phyloP scores from a whole-genome alignment of 768 basidiomycete species.

The Mycena olivaceomarginata region DNA sequence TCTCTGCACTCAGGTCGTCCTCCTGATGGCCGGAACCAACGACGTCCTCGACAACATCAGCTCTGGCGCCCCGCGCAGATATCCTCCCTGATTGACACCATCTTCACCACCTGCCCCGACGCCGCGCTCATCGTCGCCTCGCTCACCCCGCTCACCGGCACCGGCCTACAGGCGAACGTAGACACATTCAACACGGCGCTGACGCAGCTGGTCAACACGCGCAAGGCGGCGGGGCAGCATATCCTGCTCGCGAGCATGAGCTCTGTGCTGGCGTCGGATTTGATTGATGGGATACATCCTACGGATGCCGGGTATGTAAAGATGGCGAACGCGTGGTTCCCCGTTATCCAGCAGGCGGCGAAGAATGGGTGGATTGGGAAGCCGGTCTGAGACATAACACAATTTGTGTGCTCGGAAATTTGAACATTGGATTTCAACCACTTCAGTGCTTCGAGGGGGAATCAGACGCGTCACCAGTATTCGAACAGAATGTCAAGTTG shows the following conservation, averaged over 20 bases:
- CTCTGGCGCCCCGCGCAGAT: constrained; percentile 9
- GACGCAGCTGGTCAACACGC: constrained; percentile 26
- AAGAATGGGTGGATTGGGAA: constrained; percentile 42
- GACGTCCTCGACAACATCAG: constrained; percentile 28
- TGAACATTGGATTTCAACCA: no score
- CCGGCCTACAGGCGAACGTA: constrained; percentile 19
- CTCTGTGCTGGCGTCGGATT: constrained; percentile 24
- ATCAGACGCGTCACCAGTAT: no score
- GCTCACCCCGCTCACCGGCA: constrained; percentile 26
- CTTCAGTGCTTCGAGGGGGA: no score
- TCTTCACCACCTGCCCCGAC: constrained; percentile 35
- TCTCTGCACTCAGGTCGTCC: constrained; percentile 35
- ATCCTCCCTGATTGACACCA: constrained; percentile 32
- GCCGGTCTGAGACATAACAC: not conserved
- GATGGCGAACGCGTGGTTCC: constrained; percentile 43
- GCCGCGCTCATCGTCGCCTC: constrained; percentile 38
- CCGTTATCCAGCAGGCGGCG: constrained; percentile 34
- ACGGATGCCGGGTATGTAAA: constrained; percentile 41
- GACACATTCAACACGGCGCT: constrained; percentile 33
- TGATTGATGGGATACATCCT: constrained; percentile 37
- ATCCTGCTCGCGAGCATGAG: constrained; percentile 36
- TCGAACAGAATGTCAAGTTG: no score
- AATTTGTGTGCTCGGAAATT: no score
- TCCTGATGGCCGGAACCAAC: constrained; percentile 45
- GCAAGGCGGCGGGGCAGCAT: constrained; percentile 39